These are phyloP conservation scores for Thalassia testudinum DNA, from an alignment of 116 monocot genomes.

Conservation along the genomic window DNA sequence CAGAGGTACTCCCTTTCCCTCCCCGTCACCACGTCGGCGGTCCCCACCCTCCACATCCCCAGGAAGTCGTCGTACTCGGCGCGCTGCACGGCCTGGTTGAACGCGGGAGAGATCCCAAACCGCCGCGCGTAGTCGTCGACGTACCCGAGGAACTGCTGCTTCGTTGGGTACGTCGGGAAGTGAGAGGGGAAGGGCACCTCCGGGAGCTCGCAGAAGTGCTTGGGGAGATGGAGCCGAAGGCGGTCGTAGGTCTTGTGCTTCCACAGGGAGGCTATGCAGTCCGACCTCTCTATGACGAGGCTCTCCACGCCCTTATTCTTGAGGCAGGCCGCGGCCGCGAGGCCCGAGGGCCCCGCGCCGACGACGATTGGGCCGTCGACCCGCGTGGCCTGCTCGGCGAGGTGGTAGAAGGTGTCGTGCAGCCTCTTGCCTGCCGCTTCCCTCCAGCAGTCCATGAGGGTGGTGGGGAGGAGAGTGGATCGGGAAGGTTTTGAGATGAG, in stretches of 20 bases:
- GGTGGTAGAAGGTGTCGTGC: conserved; percentile 14
- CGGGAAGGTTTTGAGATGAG: too few species aligned
- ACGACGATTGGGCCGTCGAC: conserved; percentile 28
- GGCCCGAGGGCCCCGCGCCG: conserved; percentile 66
- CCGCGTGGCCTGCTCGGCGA: background rate
- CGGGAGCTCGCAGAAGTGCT: conserved; percentile 61
- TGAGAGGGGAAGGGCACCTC: conserved; percentile 39
- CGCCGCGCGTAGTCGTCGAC: conserved; percentile 39
- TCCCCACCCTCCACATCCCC: conserved; percentile 36
- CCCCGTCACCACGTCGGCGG: conserved; percentile 4
- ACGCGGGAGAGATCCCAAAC: conserved; percentile 40
- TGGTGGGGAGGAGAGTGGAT: background rate
- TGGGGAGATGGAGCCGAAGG: conserved; percentile 69
- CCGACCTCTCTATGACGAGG: conserved; percentile 44
- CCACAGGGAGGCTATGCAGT: conserved; percentile 80
- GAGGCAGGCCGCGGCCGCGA: conserved; percentile 60
- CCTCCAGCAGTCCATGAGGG: conserved; percentile 16
- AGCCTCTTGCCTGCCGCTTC: conserved; percentile 17
- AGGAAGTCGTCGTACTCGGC: conserved; percentile 33
- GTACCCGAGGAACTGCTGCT: conserved; percentile 56
- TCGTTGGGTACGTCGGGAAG: conserved; percentile 58
- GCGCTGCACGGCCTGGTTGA: conserved; percentile 22
- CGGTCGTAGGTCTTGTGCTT: conserved; percentile 60
- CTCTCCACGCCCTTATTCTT: conserved; percentile 36
- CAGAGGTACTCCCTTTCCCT: conserved; percentile 14